Percentiles rank a stretch among this genome's conserved stretches.
phyloP scores from a whole-genome alignment of 495 filamentous ascomycete species.

The Pyrenopolyporus hunteri region DNA sequence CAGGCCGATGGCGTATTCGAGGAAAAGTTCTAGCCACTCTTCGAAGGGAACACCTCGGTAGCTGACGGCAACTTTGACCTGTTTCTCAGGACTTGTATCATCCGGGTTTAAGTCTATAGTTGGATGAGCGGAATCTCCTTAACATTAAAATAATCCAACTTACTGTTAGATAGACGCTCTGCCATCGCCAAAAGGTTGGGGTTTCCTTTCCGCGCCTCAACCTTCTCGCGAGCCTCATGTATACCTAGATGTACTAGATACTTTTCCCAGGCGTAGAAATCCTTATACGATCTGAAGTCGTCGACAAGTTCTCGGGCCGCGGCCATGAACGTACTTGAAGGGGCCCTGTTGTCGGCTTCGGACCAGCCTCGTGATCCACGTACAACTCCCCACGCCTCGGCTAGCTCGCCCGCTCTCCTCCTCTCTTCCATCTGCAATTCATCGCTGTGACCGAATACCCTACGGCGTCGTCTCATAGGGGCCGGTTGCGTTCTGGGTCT shows the following conservation, averaged over 20 bases:
- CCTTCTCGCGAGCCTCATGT: slow-evolving; percentile 55
- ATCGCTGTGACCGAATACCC: slow-evolving; percentile 39
- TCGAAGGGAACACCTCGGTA: slow-evolving; percentile 82
- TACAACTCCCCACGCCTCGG: slow-evolving; percentile 34
- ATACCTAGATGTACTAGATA: slow-evolving; percentile 73
- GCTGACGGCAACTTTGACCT: slow-evolving; percentile 34
- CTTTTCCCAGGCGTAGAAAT: slow-evolving; percentile 78
- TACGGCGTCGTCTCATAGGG: slow-evolving; percentile 25
- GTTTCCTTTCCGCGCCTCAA: slow-evolving; percentile 56
- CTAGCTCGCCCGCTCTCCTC: slow-evolving; percentile 28
- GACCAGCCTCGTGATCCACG: slow-evolving; percentile 15
- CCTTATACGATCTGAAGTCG: slow-evolving; percentile 76
- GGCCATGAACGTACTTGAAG: slow-evolving; percentile 58
- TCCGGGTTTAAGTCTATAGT: slow-evolving; percentile 31
- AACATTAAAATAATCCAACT: slow-evolving; percentile 13
- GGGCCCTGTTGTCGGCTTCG: slow-evolving; percentile 10
- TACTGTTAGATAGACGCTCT: slow-evolving; percentile 63
- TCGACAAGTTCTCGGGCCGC: slow-evolving; percentile 75
- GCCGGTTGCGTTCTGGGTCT: slow-evolving; percentile 12
- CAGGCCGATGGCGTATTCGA: slow-evolving; percentile 78
- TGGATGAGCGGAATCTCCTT: slow-evolving; percentile 21
- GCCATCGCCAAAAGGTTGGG: slow-evolving; percentile 73
- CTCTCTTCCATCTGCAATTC: slow-evolving; percentile 40
- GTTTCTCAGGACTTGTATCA: slow-evolving; percentile 21
- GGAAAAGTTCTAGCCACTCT: slow-evolving; percentile 88